phyloP scores from a whole-genome alignment of 2,329 filamentous ascomycete genomes.

The Diaporthe aspalathi region DNA sequence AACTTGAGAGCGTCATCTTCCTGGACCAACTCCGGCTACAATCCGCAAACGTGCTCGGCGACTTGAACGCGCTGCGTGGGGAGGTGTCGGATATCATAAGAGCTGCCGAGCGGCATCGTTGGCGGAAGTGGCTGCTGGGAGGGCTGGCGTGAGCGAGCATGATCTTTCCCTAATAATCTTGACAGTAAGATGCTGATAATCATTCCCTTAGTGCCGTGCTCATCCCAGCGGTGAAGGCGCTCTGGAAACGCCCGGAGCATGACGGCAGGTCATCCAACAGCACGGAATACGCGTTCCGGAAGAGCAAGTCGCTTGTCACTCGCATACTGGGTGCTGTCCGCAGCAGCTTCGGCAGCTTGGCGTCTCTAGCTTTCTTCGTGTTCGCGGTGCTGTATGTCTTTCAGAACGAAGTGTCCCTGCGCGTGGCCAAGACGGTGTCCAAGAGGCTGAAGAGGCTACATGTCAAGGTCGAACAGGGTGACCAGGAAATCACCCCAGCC shows the following conservation, averaged over 20 bases:
- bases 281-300: slow-evolving; percentile 68
- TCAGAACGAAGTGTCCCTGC: slow-evolving; percentile 67
- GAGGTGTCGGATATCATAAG: slow-evolving; percentile 58
- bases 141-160: slow-evolving; percentile 59
- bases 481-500: slow-evolving; percentile 57
- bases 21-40: slow-evolving; percentile 58
- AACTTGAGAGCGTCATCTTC: slow-evolving; percentile 48
- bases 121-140: slow-evolving; percentile 65
- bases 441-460: slow-evolving; percentile 62
- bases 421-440: slow-evolving; percentile 63
- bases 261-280: slow-evolving; percentile 58
- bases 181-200: not conserved
- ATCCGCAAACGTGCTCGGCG: slow-evolving; percentile 55
- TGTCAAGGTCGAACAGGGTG: slow-evolving; percentile 59
- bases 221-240: slow-evolving; percentile 62
- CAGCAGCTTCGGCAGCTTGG: slow-evolving; percentile 57
- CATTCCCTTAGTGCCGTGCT: slow-evolving; percentile 56
- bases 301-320: slow-evolving; percentile 61
- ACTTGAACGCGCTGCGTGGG: slow-evolving; percentile 57
- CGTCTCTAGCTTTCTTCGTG: slow-evolving; percentile 64
- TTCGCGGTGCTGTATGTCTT: slow-evolving; percentile 69
- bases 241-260: slow-evolving; percentile 60
- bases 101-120: slow-evolving; percentile 60
- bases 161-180: too few relatives aligned
- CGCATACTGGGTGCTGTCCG: slow-evolving; percentile 59